These are phyloP conservation scores for Castanea crenata DNA, from an alignment of 306 rosid genomes.

Conservation along the genomic window DNA sequence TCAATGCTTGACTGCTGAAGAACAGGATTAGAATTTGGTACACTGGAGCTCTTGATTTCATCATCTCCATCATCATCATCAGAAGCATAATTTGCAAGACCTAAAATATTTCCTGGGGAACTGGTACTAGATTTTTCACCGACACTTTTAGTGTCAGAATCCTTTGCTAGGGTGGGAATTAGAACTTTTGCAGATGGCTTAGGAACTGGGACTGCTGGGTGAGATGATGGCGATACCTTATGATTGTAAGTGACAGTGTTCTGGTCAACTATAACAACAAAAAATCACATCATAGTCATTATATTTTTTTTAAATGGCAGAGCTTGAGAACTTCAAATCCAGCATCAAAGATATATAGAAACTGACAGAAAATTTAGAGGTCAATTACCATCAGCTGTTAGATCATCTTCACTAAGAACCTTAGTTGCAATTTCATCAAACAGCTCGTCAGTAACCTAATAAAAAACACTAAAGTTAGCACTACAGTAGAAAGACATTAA, in stretches of 20 bases:
- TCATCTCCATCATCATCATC: conserved; percentile 70
- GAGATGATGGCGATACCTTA: conserved; percentile 43
- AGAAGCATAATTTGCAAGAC: conserved; percentile 93
- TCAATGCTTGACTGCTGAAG: conserved; percentile 33
- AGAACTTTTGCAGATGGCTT: conserved; percentile 73
- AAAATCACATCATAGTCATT: conserved; percentile 13
- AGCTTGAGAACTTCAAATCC: not conserved
- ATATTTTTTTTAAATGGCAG: not conserved
- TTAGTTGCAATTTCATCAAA: conserved; percentile 94
- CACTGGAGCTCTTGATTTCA: conserved; percentile 54
- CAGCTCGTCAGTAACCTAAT: conserved; percentile 90
- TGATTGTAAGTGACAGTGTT: conserved; percentile 45
- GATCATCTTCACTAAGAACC: conserved; percentile 79
- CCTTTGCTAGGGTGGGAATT: conserved; percentile 58
- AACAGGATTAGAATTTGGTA: conserved; percentile 37
- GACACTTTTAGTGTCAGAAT: conserved; percentile 41
- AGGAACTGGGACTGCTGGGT: conserved; percentile 39
- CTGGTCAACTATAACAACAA: conserved; percentile 46
- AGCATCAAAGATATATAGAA: not conserved
- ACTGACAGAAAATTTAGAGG: conserved; percentile 10
- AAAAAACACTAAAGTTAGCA: conserved; percentile 31
- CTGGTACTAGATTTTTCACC: conserved; percentile 60
- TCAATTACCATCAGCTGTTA: conserved; percentile 59
- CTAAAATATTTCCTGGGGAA: conserved; percentile 84
- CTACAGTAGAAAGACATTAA: conserved; percentile 8